These are phyloP conservation scores for Podila verticillata DNA, from an alignment of 192 early-diverging fungal species.

Conservation along the genomic window DNA sequence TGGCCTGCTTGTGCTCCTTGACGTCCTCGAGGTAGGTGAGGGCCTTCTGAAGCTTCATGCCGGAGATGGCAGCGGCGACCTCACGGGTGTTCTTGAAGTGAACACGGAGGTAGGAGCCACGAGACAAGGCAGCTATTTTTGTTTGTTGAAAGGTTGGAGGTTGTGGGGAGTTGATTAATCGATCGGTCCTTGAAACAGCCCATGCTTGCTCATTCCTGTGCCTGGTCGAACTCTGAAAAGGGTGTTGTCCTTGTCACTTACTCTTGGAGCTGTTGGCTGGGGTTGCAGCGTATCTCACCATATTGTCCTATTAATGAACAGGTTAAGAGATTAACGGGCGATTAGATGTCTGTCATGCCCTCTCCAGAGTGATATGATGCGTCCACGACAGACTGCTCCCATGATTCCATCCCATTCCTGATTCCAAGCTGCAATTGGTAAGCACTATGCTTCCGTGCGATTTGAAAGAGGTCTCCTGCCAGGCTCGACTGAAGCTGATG, in stretches of 20 bases:
- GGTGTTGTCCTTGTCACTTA: constrained; percentile 42
- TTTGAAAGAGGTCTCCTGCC: too few relatives aligned
- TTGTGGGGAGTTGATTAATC: too few relatives aligned
- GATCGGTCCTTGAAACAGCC: too few relatives aligned
- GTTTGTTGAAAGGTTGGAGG: too few relatives aligned
- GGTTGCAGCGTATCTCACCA: constrained; percentile 88
- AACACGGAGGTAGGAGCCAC: constrained; percentile 93
- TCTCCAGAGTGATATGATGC: not conserved
- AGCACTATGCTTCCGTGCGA: too few relatives aligned
- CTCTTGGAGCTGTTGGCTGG: constrained; percentile 83
- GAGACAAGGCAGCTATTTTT: constrained; percentile 81
- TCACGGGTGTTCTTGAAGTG: constrained; percentile 99
- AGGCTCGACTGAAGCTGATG: not conserved
- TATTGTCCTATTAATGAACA: constrained; percentile 51
- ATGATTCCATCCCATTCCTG: not conserved
- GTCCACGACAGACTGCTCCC: not conserved
- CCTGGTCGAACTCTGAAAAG: too few relatives aligned
- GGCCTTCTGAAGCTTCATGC: constrained; percentile 93
- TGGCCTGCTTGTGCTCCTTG: constrained; percentile 95
- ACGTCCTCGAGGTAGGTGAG: constrained; percentile 93
- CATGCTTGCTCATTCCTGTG: too few relatives aligned
- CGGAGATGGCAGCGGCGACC: constrained; percentile 91
- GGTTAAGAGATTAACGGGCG: not conserved
- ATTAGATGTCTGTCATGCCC: constrained; percentile 19
- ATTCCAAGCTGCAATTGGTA: not conserved